Evolutionary conservation across 371 early-diverging fungal species (phyloP), one percentile per base, ranked within the genome.

Genomic region (Rhizopus arrhizus): DNA sequence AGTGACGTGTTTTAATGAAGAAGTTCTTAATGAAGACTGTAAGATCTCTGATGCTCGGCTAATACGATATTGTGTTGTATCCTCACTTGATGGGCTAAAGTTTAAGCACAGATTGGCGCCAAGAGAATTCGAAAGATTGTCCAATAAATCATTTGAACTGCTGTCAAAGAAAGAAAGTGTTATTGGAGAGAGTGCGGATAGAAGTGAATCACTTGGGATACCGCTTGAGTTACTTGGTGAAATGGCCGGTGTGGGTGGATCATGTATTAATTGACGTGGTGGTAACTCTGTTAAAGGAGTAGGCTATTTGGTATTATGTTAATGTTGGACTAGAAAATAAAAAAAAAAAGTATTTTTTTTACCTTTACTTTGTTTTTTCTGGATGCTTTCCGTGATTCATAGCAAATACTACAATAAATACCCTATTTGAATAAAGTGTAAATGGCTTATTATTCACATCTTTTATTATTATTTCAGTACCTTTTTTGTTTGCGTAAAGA

Each of bases 401-500:
- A 66, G 32, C 81, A 80, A 51, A 59, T 49, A 41, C 73, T 74
- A 59, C 81, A 80, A 56, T 73, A 77, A 36, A 80, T 73, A 13
- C 80, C 80, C 80, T 80, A 22, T 22, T 22, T 2, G 58, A 46
- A 31, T 8, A 33, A 36, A 57, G 56, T 33, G 48, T 16, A 41
- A 8, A n/a, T 13, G 3, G 12, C 1, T 33, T 32, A 53, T 3
- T 12, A 3, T 12, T 55, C 15, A 32, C 11, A 55, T 31, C n/a
- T 34, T 29, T 13, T 29, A n/a, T 11, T 29, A n/a, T 35, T 38
- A n/a, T 45, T 29, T 48, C 28, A n/a, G 50, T 73, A 84, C 86
- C 78, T 84, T 88, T 66, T 85, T 89, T 47, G 91, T 91, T 75
- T 91, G 89, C 56, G 90, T 89, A 77, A 88, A 92, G 34, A 89